Conservation (phyloP, 352 stramenopile species). For the Globisporangium acanthophoron region DNA sequence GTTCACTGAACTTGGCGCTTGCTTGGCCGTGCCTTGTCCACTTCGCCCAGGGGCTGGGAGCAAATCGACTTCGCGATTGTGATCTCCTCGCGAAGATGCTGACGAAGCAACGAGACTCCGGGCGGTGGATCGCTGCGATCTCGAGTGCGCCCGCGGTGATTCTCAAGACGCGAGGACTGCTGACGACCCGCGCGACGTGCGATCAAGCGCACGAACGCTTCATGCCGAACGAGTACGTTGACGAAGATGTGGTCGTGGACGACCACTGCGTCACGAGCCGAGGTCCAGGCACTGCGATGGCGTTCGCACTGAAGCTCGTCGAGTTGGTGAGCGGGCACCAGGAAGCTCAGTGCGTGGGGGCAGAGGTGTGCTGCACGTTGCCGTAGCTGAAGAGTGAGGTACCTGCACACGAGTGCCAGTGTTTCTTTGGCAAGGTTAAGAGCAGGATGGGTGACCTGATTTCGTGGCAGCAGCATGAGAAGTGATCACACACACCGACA, state of each 20-base stretch:
- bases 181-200: constrained; percentile 44
- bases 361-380: constrained; percentile 27
- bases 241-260: constrained; percentile 58
- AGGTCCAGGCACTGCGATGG: constrained; percentile 39
- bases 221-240: constrained; percentile 39
- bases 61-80: constrained; percentile 38
- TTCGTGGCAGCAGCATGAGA: no score
- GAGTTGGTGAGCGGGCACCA: constrained; percentile 42
- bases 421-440: no score
- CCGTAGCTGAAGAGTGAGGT: constrained; percentile 32
- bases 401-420: no score
- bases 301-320: constrained; percentile 49
- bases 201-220: constrained; percentile 29
- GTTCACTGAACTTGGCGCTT: not conserved
- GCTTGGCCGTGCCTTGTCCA: not conserved
- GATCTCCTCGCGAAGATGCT: constrained; percentile 63
- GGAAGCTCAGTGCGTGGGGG: constrained; percentile 30
- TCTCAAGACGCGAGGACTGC: constrained; percentile 35
- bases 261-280: constrained; percentile 54
- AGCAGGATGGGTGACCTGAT: no score
- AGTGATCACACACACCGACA: no score
- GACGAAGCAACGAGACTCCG: constrained; percentile 39
- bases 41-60: constrained; percentile 33
- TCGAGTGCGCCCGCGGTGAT: constrained; percentile 44
- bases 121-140: constrained; percentile 46